These are phyloP conservation scores for Microbotryum saponariae DNA, from an alignment of 1,284 basidiomycete species.

Conservation along the genomic window DNA sequence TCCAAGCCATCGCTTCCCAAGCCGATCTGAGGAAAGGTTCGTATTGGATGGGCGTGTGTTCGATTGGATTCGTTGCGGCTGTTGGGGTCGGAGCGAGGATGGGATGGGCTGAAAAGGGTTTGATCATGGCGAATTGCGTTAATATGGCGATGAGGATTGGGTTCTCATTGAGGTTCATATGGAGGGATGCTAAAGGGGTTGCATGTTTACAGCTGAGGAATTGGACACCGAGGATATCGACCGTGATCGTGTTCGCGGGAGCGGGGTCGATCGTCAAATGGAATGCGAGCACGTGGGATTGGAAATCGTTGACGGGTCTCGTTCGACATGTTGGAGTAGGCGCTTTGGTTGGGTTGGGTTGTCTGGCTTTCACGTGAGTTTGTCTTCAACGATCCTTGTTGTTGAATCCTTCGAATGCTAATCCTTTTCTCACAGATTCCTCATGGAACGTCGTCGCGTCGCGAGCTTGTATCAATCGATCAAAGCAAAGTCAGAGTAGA, in stretches of 20 bases:
- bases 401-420: no score
- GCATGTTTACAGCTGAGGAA: background rate
- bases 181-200: background rate
- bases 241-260: conserved; percentile 2
- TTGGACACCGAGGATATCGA: conserved; percentile 12
- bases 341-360: conserved; percentile 9
- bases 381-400: no score
- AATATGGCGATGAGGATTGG: conserved; percentile 56
- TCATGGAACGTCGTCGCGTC: no score
- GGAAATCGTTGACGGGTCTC: conserved; percentile 1
- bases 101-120: conserved; percentile 54
- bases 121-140: conserved; percentile 65
- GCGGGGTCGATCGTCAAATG: conserved; percentile 2
- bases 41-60: conserved; percentile 48
- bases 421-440: no score
- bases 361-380: conserved; percentile 26
- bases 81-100: conserved; percentile 48
- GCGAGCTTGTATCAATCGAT: no score
- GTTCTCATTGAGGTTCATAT: conserved; percentile 43
- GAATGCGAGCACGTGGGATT: conserved; percentile 11
- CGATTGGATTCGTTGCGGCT: conserved; percentile 57
- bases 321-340: conserved; percentile 20
- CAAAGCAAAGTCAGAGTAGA: no score
- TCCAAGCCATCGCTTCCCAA: conserved; percentile 64
- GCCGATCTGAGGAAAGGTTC: conserved; percentile 59